Conservation (phyloP, 306 rosid genomes). For the Arachis hypogaea region DNA sequence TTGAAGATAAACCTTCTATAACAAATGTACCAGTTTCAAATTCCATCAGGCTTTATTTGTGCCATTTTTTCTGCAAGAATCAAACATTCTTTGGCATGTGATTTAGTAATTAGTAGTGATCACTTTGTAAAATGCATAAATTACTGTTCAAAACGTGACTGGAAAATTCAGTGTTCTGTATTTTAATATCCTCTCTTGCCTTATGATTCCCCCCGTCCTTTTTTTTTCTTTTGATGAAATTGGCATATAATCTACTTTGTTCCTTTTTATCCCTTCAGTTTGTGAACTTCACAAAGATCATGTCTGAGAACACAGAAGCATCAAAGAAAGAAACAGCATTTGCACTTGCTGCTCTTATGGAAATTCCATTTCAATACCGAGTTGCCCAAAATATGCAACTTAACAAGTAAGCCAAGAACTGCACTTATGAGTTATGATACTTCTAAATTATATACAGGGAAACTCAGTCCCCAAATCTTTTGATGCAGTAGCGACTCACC, state of each 20-base stretch:
- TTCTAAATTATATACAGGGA: conserved; percentile 18
- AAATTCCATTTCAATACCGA: conserved; percentile 82
- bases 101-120: neutral
- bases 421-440: conserved; percentile 16
- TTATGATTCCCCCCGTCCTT: too few relatives aligned
- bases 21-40: conserved; percentile 5
- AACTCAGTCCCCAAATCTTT: conserved; percentile 26
- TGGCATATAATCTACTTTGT: conserved; percentile 9
- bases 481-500: conserved; percentile 54
- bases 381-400: conserved; percentile 62
- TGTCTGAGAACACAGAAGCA: conserved; percentile 72
- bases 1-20: neutral
- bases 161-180: conserved; percentile 1
- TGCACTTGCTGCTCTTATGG: conserved; percentile 98
- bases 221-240: neutral
- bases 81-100: conserved; percentile 10
- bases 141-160: neutral
- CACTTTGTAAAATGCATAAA: conserved; percentile 6
- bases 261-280: conserved; percentile 56
- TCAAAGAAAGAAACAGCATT: conserved; percentile 88
- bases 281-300: conserved; percentile 92
- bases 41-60: neutral
- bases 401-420: conserved; percentile 52
- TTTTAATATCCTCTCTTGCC: neutral
- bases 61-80: conserved; percentile 16